phyloP scores from a whole-genome alignment of 495 filamentous ascomycete genomes.

The Aspergillus nidulans region DNA sequence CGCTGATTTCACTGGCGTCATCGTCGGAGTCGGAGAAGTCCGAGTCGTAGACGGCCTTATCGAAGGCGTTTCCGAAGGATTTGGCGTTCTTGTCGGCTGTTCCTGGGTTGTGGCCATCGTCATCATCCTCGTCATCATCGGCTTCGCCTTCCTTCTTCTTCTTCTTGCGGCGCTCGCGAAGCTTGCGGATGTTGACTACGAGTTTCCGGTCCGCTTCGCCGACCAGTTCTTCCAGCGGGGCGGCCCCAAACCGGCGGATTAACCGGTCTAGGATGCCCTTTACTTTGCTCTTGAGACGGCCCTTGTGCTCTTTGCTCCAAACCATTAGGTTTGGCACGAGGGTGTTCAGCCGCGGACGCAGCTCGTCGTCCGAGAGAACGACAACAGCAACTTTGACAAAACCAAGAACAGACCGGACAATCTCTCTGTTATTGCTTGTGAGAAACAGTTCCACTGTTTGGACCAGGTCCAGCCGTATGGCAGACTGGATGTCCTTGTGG shows the following conservation, averaged over 20 bases:
- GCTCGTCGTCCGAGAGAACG: constrained; percentile 67
- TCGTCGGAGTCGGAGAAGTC: constrained; percentile 70
- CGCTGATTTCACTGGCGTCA: constrained; percentile 54
- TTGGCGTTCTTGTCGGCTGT: constrained; percentile 25
- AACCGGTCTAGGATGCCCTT: constrained; percentile 95
- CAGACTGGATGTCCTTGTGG: constrained; percentile 51
- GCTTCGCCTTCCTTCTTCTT: constrained; percentile 66
- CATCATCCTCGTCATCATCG: constrained; percentile 47
- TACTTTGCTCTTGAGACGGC: constrained; percentile 89
- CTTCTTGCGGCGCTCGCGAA: constrained; percentile 78
- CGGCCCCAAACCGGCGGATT: constrained; percentile 82
- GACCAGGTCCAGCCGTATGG: constrained; percentile 71
- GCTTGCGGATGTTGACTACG: constrained; percentile 89
- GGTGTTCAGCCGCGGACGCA: constrained; percentile 65
- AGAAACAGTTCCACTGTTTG: constrained; percentile 92
- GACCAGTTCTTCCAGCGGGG: constrained; percentile 67
- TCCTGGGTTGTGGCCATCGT: constrained; percentile 27
- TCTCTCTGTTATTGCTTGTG: constrained; percentile 90
- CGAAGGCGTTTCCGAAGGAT: constrained; percentile 81
- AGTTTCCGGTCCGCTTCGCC: constrained; percentile 80
- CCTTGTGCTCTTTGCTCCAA: constrained; percentile 97
- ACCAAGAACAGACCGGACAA: constrained; percentile 85
- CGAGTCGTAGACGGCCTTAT: constrained; percentile 90
- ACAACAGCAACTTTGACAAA: constrained; percentile 96
- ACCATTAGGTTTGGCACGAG: constrained; percentile 87